phyloP scores from a whole-genome alignment of 345 rosid species.

The Passiflora organensis region DNA sequence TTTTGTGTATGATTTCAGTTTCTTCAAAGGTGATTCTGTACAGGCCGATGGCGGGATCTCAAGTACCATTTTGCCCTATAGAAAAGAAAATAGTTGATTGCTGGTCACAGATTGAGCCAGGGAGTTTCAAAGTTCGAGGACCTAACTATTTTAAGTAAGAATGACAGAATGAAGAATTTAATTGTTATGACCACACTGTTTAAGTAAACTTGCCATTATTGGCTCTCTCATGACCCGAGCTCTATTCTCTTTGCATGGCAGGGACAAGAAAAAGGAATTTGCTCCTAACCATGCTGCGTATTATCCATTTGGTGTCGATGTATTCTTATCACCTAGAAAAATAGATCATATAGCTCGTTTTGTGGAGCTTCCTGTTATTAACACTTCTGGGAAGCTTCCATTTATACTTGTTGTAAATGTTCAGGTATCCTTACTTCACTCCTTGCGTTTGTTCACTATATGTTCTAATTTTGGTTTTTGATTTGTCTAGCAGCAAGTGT shows the following conservation, averaged over 20 bases:
- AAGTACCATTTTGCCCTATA: constrained; percentile 54
- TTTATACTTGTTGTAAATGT: constrained; percentile 81
- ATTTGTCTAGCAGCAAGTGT: neutral
- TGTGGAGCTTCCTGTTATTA: constrained; percentile 70
- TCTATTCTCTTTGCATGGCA: constrained; percentile 25
- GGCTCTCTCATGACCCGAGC: neutral
- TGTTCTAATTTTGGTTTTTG: neutral
- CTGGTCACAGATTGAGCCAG: constrained; percentile 69
- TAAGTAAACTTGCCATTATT: constrained; percentile 2
- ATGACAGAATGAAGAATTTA: no score
- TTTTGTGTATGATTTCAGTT: constrained; percentile 40
- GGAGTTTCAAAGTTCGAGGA: constrained; percentile 61
- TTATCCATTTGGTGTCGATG: constrained; percentile 91
- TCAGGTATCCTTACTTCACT: constrained; percentile 48
- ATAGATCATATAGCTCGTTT: constrained; percentile 75
- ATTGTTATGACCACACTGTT: no score
- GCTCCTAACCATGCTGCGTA: constrained; percentile 79
- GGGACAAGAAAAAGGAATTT: constrained; percentile 93
- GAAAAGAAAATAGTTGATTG: constrained; percentile 69
- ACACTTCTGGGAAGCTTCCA: constrained; percentile 57
- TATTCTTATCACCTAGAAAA: constrained; percentile 66
- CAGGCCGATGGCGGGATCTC: constrained; percentile 69
- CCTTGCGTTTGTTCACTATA: neutral
- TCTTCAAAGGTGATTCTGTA: constrained; percentile 61
- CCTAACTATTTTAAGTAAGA: constrained; percentile 54